Base-by-base conservation (phyloP, 148 eudicot genomes). In the Chenopodium quinoa region DNA sequence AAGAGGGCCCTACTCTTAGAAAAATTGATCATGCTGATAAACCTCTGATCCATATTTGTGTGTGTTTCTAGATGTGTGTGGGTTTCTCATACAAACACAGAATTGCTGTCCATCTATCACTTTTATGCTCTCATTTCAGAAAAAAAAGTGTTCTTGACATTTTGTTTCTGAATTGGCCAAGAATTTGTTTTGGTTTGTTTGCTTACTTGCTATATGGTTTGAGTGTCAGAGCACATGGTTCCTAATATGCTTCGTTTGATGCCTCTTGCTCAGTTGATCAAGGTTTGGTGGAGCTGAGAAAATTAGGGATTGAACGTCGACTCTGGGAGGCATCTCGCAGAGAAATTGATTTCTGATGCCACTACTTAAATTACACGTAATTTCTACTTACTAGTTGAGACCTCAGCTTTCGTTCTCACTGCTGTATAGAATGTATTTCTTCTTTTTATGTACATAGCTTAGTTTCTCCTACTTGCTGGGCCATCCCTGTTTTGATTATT, bases 221-320 rank as follows among this genome's bases (percentile, higher is more conserved):
- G 31, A 3, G 73, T 66, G 1, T 23, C 25, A 31, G 52, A 63
- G 9, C 37, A 52, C 75, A 60, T 58, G 40, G 46, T 79, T 47
- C 63, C 60, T 67, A 73, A 29, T 75, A 44, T 73, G 2, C 73
- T 64, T 25, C 32, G 20, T 12, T 73, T 66, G 68, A 37, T 74
- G 62, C n/a, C 71, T 64, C 62, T 25, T 52, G 46, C 65, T 32
- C 86, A 94, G 95, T 85, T 79, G 98, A 94, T 78, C 91, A 86
- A 85, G 98, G 98, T 64, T 78, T 94, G 75, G 84, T 79, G 85
- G 98, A 94, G 91, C 86, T 91, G 85, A 86, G 95, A 84, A 92
- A 94, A 83, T 72, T 92, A 84, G 91, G 90, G 71, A 90, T 90
- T 66, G 93, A 89, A 84, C 87, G 76, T 73, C 81, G 88, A 50